Percentiles rank a stretch among this genome's conserved stretches.
phyloP scores from a whole-genome alignment of 2,329 filamentous ascomycete species.

The Aspergillus sp. region DNA sequence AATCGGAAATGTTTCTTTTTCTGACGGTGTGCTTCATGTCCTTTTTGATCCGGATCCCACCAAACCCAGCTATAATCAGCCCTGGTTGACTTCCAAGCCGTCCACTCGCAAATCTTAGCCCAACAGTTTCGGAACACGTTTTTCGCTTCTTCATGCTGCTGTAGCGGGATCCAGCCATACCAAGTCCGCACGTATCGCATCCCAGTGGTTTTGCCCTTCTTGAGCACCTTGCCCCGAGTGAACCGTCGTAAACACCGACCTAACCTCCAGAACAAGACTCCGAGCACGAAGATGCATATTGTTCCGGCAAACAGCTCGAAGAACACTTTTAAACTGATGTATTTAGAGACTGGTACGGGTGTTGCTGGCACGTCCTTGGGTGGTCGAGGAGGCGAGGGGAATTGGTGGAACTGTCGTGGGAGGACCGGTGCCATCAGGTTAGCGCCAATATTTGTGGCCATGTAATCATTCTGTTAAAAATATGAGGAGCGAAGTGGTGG shows the following conservation, averaged over 20 bases:
- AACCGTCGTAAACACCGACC: constrained; percentile 30
- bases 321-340: constrained; percentile 24
- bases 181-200: constrained; percentile 33
- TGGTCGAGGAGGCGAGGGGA: constrained; percentile 17
- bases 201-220: constrained; percentile 21
- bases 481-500: constrained; percentile 3
- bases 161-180: constrained; percentile 34
- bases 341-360: constrained; percentile 15
- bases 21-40: constrained; percentile 12
- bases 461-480: constrained; percentile 15
- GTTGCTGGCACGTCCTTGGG: constrained; percentile 16
- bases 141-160: constrained; percentile 25
- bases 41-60: constrained; percentile 31
- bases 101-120: constrained; percentile 16
- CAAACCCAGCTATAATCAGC: constrained; percentile 33
- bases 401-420: constrained; percentile 18
- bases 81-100: constrained; percentile 28
- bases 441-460: constrained; percentile 3
- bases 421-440: constrained; percentile 24
- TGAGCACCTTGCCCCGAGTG: constrained; percentile 25
- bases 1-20: constrained; percentile 12
- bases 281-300: constrained; percentile 29
- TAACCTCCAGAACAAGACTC: constrained; percentile 33
- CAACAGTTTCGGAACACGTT: constrained; percentile 13
- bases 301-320: constrained; percentile 29